Evolutionary conservation across 2,329 filamentous ascomycete species (phyloP).

Genomic region (Chaetomiaceae sp.): DNA sequence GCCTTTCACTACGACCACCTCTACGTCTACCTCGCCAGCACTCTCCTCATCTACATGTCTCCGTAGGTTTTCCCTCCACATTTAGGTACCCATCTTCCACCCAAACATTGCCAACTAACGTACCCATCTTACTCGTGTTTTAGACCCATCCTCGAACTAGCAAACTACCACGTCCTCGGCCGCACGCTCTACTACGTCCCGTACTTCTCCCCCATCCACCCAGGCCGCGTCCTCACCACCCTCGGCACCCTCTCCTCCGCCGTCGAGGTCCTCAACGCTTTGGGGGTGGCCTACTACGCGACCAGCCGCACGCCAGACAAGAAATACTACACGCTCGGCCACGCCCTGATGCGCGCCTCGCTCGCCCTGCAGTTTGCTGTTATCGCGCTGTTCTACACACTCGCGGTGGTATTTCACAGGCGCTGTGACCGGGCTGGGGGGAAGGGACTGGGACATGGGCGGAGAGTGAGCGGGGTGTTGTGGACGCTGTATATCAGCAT

Average conservation of each 20-base stretch:
- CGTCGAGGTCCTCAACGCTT: slow-evolving; percentile 24
- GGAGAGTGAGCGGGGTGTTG: slow-evolving; percentile 37
- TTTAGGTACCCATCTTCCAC: background rate
- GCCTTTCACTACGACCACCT: slow-evolving; percentile 44
- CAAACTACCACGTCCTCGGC: slow-evolving; percentile 54
- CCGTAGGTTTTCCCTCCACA: slow-evolving; percentile 25
- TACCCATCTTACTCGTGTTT: too few relatives aligned
- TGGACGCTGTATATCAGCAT: slow-evolving; percentile 49
- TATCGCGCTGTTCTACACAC: slow-evolving; percentile 43
- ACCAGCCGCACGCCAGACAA: slow-evolving; percentile 38
- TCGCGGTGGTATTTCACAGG: slow-evolving; percentile 47
- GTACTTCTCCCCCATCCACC: slow-evolving; percentile 45
- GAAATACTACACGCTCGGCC: slow-evolving; percentile 38
- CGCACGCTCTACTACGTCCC: slow-evolving; percentile 54
- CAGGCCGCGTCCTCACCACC: slow-evolving; percentile 35
- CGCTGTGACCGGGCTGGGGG: slow-evolving; percentile 37
- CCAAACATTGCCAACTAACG: background rate
- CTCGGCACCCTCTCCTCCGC: slow-evolving; percentile 32
- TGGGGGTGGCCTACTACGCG: slow-evolving; percentile 44
- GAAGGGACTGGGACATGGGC: slow-evolving; percentile 26
- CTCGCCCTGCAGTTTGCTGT: slow-evolving; percentile 53
- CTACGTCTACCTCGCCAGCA: slow-evolving; percentile 38
- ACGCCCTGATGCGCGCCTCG: slow-evolving; percentile 45
- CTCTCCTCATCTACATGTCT: slow-evolving; percentile 35
- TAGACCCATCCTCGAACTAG: slow-evolving; percentile 43